A percentile compares a stretch with the other conserved stretches of the same genome.
phyloP scores from a whole-genome alignment of 1,284 basidiomycete species.

The Puccinia coronata region DNA sequence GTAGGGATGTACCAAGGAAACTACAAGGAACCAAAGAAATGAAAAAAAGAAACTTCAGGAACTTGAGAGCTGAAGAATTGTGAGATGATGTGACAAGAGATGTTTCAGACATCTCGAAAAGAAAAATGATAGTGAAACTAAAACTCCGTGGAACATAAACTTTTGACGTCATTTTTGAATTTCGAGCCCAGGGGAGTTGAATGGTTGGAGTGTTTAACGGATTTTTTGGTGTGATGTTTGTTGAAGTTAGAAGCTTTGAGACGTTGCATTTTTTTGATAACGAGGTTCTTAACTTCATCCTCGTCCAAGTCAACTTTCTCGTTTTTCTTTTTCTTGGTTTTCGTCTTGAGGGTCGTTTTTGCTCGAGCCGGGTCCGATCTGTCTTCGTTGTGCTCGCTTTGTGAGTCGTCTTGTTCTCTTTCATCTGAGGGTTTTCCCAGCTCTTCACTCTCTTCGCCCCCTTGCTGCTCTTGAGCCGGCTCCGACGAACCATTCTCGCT shows the following conservation, averaged over 20 bases:
- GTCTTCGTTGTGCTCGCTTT: not conserved
- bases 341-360: constrained; percentile 47
- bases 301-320: constrained; percentile 21
- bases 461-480: not conserved
- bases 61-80: not conserved
- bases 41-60: not conserved
- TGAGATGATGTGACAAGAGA: not conserved
- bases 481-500: no score
- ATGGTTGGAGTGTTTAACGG: constrained; percentile 53
- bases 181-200: constrained; percentile 54
- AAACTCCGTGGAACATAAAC: constrained; percentile 31
- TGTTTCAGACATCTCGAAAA: not conserved
- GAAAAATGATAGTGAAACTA: not conserved
- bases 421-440: not conserved
- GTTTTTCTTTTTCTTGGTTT: constrained; percentile 45
- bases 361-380: constrained; percentile 25
- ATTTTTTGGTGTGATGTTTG: constrained; percentile 56
- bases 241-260: constrained; percentile 50
- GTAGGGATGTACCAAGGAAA: no score
- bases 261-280: constrained; percentile 23
- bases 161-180: constrained; percentile 54
- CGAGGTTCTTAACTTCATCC: constrained; percentile 38
- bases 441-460: no score
- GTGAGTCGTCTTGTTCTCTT: constrained; percentile 1
- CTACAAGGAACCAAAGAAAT: not conserved